Conservation (phyloP, 345 rosid species). For the Arabidopsis arenosa region DNA sequence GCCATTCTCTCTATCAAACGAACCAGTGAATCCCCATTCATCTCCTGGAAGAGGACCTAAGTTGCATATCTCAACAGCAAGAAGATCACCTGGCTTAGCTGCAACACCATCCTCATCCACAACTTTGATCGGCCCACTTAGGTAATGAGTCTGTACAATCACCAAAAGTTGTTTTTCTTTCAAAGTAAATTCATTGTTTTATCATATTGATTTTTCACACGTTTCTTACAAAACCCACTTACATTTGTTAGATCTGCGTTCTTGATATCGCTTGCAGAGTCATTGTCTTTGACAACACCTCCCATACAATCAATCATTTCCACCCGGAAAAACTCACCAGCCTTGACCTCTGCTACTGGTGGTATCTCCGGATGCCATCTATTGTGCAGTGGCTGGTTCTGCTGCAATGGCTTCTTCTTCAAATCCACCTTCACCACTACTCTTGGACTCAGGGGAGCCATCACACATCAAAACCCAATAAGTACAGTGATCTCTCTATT, state of each 20-base stretch:
- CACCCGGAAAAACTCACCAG: conserved; percentile 60
- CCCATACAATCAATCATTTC: conserved; percentile 81
- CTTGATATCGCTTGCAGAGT: conserved; percentile 62
- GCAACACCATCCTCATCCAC: conserved; percentile 65
- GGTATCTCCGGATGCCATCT: conserved; percentile 84
- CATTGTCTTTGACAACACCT: conserved; percentile 67
- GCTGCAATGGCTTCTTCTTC: conserved; percentile 78
- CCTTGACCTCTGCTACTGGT: conserved; percentile 52
- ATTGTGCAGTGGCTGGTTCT: conserved; percentile 66
- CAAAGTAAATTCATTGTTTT: background rate
- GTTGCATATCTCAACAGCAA: conserved; percentile 77
- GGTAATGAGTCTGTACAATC: conserved; percentile 64
- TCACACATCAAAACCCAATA: conserved; percentile 15
- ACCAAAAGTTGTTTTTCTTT: background rate
- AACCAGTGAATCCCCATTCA: conserved; percentile 88
- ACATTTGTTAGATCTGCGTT: conserved; percentile 57
- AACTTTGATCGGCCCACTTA: conserved; percentile 78
- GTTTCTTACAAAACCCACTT: conserved; percentile 37
- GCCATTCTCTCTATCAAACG: conserved; percentile 83
- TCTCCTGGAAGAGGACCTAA: conserved; percentile 86
- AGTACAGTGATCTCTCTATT: background rate
- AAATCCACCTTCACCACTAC: conserved; percentile 63
- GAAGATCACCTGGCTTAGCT: conserved; percentile 81
- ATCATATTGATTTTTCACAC: background rate
- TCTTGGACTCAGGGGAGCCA: conserved; percentile 70